Base-by-base conservation (phyloP, 2,329 filamentous ascomycete genomes). In the Amauroascus niger region DNA sequence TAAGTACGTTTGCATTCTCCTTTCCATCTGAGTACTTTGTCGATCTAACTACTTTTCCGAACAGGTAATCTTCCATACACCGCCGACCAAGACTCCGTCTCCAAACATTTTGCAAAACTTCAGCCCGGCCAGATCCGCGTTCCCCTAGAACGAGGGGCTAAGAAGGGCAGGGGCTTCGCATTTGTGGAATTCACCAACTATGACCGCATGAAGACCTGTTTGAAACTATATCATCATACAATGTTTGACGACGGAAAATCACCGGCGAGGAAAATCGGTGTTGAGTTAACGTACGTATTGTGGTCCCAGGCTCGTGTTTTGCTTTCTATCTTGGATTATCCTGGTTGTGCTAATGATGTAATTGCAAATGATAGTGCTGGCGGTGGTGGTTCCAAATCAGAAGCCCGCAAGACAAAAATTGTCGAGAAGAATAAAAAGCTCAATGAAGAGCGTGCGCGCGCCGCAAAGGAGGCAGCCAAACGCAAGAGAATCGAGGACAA, bases 111-210 rank as follows among this genome's bases (percentile, higher is more conserved):
- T 69, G 77, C 82, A 40, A 82, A 86, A 58, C 80, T 95, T 59
- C 73, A 80, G 49, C 88, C 88, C 7, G 76, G 74, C 50, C 78
- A 79, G 1, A 77, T 93, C 48, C 87, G 91, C 20, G 83, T 88
- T 57, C 80, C 87, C 46, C 87, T 83, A 51, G 79, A 86, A 63
- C 81, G 82, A 60, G 74, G 74, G 52, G 75, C 79, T 11, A 76
- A 74, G 52, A 80, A 82, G 59, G 84, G 81, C 64, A 84, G 84
- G 61, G 87, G 88, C 33, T 85, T 86, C 63, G 88, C 87, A 5
- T 95, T 96, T 69, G 76, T 97, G 62, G 91, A 97, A 70, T 97
- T 96, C 66, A 82, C 82, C 59, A 79, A 82, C 61, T 94, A 84
- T 71, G 86, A 90, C 70, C 82, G 86, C 66, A 94, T 95, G 88